Conservation (phyloP, 306 rosid genomes). For the Crataegus laevigata region DNA sequence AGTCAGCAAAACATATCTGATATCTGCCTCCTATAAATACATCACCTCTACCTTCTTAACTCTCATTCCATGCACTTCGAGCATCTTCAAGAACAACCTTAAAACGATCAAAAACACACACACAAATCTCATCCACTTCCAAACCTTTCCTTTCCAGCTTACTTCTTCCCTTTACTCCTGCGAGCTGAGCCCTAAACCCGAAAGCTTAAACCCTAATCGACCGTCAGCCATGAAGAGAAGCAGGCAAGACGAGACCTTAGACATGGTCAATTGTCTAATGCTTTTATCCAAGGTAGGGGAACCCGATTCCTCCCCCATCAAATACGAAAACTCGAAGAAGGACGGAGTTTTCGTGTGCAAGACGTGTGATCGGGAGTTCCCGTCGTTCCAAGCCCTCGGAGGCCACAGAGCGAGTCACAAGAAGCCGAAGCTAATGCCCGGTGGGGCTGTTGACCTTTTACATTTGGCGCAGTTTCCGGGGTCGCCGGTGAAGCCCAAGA, state of each 20-base stretch:
- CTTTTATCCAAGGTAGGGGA: constrained; percentile 35
- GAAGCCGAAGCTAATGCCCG: constrained; percentile 36
- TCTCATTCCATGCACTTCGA: neutral
- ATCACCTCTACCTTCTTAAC: neutral
- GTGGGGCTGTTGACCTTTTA: neutral
- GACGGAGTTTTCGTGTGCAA: constrained; percentile 52
- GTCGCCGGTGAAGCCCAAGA: constrained; percentile 30
- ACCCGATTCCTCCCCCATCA: neutral
- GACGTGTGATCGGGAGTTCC: constrained; percentile 42
- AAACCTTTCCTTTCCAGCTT: neutral
- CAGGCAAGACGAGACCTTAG: constrained; percentile 16
- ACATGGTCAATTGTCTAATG: constrained; percentile 42
- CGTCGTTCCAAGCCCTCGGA: constrained; percentile 81
- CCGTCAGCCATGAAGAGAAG: constrained; percentile 42
- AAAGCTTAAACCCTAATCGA: neutral
- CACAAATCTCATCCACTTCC: neutral
- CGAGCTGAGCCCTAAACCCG: neutral
- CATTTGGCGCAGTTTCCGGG: neutral
- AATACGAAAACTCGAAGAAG: neutral
- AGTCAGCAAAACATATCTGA: neutral
- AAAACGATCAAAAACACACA: neutral
- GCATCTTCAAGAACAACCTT: neutral
- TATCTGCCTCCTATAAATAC: neutral
- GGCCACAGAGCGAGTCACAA: constrained; percentile 88
- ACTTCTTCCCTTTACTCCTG: neutral